phyloP scores from a whole-genome alignment of 345 rosid species.

The Arabidopsis arenosa region DNA sequence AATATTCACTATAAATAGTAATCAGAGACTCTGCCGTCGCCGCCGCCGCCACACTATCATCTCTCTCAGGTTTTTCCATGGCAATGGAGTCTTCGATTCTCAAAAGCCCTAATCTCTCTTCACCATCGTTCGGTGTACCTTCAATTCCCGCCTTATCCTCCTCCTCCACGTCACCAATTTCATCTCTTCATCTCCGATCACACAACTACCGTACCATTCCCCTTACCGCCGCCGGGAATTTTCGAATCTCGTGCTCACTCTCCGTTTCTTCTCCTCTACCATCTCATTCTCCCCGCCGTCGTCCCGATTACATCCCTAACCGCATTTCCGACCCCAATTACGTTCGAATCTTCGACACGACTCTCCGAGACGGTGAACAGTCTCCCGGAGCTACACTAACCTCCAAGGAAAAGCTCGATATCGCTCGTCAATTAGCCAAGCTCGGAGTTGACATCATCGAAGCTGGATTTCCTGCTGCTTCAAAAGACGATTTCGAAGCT shows the following conservation, averaged over 20 bases:
- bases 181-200: conserved; percentile 28
- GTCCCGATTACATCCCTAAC: background rate
- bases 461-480: conserved; percentile 27
- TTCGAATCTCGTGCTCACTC: background rate
- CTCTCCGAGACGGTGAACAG: conserved; percentile 93
- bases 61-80: background rate
- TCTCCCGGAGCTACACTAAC: conserved; percentile 53
- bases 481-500: conserved; percentile 8
- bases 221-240: background rate
- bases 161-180: conserved; percentile 7
- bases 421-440: conserved; percentile 1
- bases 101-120: conserved; percentile 20
- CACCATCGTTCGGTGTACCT: conserved; percentile 8
- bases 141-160: background rate
- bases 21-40: conserved; percentile 4
- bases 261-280: conserved; percentile 10
- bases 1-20: background rate
- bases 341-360: conserved; percentile 81
- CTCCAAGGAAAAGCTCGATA: conserved; percentile 10
- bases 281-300: background rate
- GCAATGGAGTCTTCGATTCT: conserved; percentile 36
- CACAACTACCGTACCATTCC: background rate
- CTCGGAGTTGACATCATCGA: conserved; percentile 15
- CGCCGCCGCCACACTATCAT: conserved; percentile 12
- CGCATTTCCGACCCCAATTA: conserved; percentile 4